Evolutionary conservation across 2,329 filamentous ascomycete genomes (phyloP), one percentile per base, ranked within the genome.

Genomic region (Epichloe baconii): DNA sequence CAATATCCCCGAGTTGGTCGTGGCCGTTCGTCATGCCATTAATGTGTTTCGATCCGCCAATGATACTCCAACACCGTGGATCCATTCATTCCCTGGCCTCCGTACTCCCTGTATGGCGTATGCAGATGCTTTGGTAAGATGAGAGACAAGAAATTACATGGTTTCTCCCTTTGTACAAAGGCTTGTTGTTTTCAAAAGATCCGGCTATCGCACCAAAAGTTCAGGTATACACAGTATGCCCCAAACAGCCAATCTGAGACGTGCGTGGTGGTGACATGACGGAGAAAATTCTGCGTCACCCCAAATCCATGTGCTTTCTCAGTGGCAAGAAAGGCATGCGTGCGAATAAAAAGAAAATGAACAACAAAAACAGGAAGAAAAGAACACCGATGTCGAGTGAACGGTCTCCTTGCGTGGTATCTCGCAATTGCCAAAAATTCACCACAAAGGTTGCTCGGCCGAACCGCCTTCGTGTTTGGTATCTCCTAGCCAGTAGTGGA

Each of bases 381-480:
- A 19, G 26, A 23, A 48, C 36, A 19, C 37, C 31, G 8, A 44
- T 23, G 21, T 47, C 44, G 17, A 43, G 23, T 36, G n/a, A 15
- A n/a, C 15, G n/a, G 26, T 35, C 43, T 52, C 47, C 21, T 49
- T 52, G 37, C 34, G 38, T 49, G 36, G 36, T 52, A 48, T 52
- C 23, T 43, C 26, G 37, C 31, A 26, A 41, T 15, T 41, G 23
- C 12, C 51, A 43, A 19, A 31, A 37, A 17, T 35, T 15, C n/a
- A 44, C 40, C 15, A 21, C 21, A 41, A 50, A 15, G 1, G 34
- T 36, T 47, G 51, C 44, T 40, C 43, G 21, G 14, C 38, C 31
- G 21, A 53, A 43, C 35, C 19, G 31, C 10, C n/a, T 49, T 4
- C 31, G 26, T 44, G 21, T 31, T 41, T 53, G 48, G 52, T 52